Evolutionary conservation across 768 basidiomycete genomes (phyloP).

Genomic region (Chalciporus chontae): DNA sequence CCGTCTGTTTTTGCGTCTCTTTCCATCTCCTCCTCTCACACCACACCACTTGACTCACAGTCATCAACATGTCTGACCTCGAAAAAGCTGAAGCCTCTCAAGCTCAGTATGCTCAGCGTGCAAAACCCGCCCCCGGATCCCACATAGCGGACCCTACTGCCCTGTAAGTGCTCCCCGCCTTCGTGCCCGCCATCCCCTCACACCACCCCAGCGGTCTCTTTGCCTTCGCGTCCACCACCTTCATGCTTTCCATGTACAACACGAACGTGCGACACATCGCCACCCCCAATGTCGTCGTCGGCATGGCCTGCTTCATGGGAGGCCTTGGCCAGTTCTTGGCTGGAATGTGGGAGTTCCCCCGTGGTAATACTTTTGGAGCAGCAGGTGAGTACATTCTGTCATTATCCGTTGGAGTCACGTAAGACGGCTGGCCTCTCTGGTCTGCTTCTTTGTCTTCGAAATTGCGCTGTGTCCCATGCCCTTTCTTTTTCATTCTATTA

Average conservation of each 20-base stretch:
- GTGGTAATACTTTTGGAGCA: slow-evolving; percentile 67
- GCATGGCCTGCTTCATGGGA: slow-evolving; percentile 83
- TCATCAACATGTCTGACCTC: slow-evolving; percentile 32
- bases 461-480: no score
- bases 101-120: slow-evolving; percentile 15
- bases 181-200: neutral
- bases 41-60: neutral
- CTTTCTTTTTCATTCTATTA: neutral
- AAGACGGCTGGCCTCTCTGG: no score
- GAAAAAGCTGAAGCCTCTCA: slow-evolving; percentile 31
- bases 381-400: no score
- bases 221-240: slow-evolving; percentile 80
- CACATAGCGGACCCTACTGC: slow-evolving; percentile 53
- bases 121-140: slow-evolving; percentile 23
- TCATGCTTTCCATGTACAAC: slow-evolving; percentile 77
- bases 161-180: slow-evolving; percentile 23
- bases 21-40: neutral
- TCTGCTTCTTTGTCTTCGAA: no score
- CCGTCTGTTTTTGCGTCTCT: neutral
- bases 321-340: slow-evolving; percentile 84
- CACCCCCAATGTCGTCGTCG: slow-evolving; percentile 69
- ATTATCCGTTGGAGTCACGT: no score
- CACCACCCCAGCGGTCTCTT: slow-evolving; percentile 57
- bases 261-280: slow-evolving; percentile 49
- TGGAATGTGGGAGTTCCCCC: slow-evolving; percentile 84